Evolutionary conservation across 2,329 filamentous ascomycete species (phyloP), one percentile per base, ranked within the genome.

Genomic region (Magnaporthales sp.): DNA sequence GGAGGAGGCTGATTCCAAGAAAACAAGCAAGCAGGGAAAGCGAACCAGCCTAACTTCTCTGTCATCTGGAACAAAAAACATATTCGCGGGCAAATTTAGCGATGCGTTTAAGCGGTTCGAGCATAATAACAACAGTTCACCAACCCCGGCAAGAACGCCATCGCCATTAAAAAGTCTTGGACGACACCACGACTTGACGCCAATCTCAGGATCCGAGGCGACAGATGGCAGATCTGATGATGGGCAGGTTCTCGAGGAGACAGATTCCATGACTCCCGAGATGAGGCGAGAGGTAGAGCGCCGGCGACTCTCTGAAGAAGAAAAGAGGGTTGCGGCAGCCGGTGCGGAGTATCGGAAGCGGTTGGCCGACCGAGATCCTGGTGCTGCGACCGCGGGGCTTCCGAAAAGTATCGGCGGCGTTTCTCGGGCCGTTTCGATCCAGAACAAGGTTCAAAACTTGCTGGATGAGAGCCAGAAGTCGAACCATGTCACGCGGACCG

Each of bases 31-130:
- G 72, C 86, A 89, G 70, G 79, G 80, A 62, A 96, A 96, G 75
- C 86, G 91, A 11, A 83, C 88, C 1, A 95, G 91, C 75, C 78
- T 96, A 1, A 83, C 90, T 66, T 88, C 89, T 0, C 78, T 92
- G 22, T 87, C 90, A 7, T 60, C 56, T 5, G 88, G 87, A 54
- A 91, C 90, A 29, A 96, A 95, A 77, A 91, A 87, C 67, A 87
- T 96, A 51, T 81, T 97, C n/a, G 89, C 89, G 5, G 91, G 93
- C 27, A 92, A 90, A 71, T 97, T 98, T 75, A 92, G 93, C 0
- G 93, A 97, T 72, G 93, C 94, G 3, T 97, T 98, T 79, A 92
- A 94, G 73, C 86, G 91, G 6, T 98, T 98, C 71, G 95, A 99
- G 76, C 85, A 81, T 68, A 78, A 73, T 72, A 70, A 61, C 68